Evolutionary conservation across 148 eudicot species (phyloP).

Genomic region (Fagopyrum tataricum): DNA sequence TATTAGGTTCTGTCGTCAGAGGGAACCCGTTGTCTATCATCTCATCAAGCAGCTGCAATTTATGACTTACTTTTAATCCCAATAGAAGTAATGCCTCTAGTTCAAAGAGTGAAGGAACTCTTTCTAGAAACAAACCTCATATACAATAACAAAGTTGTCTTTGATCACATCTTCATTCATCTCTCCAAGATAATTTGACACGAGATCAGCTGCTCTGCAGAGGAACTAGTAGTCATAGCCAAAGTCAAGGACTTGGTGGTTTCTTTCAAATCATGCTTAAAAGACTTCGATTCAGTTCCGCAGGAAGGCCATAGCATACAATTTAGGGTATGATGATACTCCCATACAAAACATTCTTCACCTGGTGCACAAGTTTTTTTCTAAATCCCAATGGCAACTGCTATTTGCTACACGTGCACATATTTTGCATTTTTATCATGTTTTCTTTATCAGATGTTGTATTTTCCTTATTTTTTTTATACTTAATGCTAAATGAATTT

Average conservation of each 20-base stretch:
- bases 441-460: too few relatives aligned
- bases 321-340: neutral
- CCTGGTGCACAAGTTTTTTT: too few relatives aligned
- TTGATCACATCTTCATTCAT: constrained; percentile 89
- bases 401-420: neutral
- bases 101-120: neutral
- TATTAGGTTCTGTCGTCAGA: constrained; percentile 89
- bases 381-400: too few relatives aligned
- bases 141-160: constrained; percentile 92
- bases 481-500: too few relatives aligned
- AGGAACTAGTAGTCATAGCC: constrained; percentile 58
- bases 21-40: constrained; percentile 99
- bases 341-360: too few relatives aligned
- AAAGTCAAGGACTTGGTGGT: constrained; percentile 8
- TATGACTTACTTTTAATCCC: neutral
- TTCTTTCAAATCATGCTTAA: neutral
- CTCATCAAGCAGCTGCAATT: constrained; percentile 88
- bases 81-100: neutral
- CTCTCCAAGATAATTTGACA: constrained; percentile 84
- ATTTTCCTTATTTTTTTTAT: too few relatives aligned
- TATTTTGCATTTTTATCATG: neutral
- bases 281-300: neutral
- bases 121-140: constrained; percentile 50
- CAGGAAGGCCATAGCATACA: neutral
- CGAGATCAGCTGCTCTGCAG: constrained; percentile 93